These are phyloP conservation scores for Lentinula detonsa DNA, from an alignment of 768 basidiomycete genomes.

Conservation along the genomic window DNA sequence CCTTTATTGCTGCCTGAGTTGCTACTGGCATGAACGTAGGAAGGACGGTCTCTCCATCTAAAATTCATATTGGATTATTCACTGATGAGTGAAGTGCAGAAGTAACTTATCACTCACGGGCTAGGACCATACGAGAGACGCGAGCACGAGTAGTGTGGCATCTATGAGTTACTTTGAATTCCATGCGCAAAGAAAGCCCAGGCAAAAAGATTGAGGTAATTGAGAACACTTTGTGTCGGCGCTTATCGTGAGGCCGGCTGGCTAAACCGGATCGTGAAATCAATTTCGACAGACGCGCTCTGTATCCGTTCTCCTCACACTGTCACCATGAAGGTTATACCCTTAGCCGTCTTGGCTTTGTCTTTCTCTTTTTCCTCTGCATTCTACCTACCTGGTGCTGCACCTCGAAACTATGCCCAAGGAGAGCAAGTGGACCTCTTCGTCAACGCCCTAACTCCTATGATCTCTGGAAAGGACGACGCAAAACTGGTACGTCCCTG, in stretches of 20 bases:
- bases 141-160: conserved; percentile 80
- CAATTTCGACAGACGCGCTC: not conserved
- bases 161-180: conserved; percentile 78
- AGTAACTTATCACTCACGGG: conserved; percentile 45
- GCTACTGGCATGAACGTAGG: conserved; percentile 95
- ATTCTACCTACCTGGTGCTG: conserved; percentile 91
- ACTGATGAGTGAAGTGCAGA: conserved; percentile 4
- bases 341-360: conserved; percentile 12
- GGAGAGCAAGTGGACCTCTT: conserved; percentile 75
- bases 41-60: conserved; percentile 77
- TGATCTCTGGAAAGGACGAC: conserved; percentile 60
- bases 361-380: conserved; percentile 31
- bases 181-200: conserved; percentile 36
- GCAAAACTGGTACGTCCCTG: conserved; percentile 59
- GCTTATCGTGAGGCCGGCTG: not conserved
- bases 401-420: conserved; percentile 72
- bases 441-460: conserved; percentile 88
- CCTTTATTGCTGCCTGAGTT: conserved; percentile 90
- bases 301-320: conserved; percentile 7
- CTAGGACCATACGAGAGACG: conserved; percentile 78
- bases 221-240: not conserved
- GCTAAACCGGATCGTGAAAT: not conserved
- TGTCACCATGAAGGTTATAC: conserved; percentile 18
- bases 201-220: not conserved
- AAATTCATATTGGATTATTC: conserved; percentile 1